Base-by-base conservation (phyloP, 2,329 filamentous ascomycete species). In the Alternaria hordeiaustralica region DNA sequence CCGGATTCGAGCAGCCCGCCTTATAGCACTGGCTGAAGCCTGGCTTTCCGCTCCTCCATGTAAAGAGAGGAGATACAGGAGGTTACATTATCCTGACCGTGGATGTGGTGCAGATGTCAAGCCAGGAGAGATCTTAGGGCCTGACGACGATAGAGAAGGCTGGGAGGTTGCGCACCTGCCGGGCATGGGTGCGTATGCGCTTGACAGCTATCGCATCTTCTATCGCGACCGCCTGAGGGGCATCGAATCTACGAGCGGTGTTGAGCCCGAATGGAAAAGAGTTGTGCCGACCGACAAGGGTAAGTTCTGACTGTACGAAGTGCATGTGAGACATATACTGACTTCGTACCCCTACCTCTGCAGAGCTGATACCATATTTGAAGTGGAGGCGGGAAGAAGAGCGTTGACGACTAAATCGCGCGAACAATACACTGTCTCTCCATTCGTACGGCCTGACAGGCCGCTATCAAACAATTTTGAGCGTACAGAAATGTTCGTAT, bases 121-220 rank as follows among this genome's bases (percentile, higher is more conserved):
- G 33, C 76, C 79, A 4, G 78, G 79, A 11, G 86, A 82, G 28
- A 21, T 74, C 5, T 30, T 79, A 6, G 82, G 84, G 15, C 44
- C 60, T 6, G 63, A 65, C 5, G 75, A 78, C 23, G 65, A 72
- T 15, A 82, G 84, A 11, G 80, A 82, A 1, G 84, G 87, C 5
- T 96, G 93, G 89, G 94, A 97, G 74, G 91, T 97, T 63, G 93
- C 91, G 0, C 92, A 97, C 78, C 82, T 97, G 61, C 94, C 93
- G 0, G 89, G 58, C 78, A 86, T 59, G 92, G 94, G 15, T 85
- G 64, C 88, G 2, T 97, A 97, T 78, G 92, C 93, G 0, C 84
- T 95, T 53, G 94, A 97, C 79, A 94, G 91, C 74, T 97, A 93
- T 92, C 88, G 94, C 4, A 97, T 97, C 67, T 97, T 97, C 79